These are phyloP conservation scores for Acacia acuminata DNA, from an alignment of 306 rosid genomes.

Conservation along the genomic window DNA sequence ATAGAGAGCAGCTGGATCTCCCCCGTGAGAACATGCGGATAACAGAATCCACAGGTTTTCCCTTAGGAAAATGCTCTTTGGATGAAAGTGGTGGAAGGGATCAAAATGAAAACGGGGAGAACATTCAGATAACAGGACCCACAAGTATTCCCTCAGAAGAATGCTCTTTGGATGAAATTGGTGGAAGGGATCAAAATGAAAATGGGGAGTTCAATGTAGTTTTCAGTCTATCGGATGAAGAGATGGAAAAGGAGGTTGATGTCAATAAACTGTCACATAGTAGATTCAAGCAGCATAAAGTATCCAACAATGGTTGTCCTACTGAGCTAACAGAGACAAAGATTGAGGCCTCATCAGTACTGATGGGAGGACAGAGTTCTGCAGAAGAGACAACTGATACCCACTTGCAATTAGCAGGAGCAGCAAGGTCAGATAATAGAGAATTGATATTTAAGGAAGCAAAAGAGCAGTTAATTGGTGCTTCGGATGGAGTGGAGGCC, in stretches of 20 bases:
- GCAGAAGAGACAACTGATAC: conserved; percentile 27
- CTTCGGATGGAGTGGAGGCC: conserved; percentile 29
- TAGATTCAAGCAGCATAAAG: conserved; percentile 40
- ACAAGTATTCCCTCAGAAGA: conserved; percentile 36
- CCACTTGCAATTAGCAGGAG: conserved; percentile 19
- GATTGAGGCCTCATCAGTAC: conserved; percentile 41
- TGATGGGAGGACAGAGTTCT: conserved; percentile 24
- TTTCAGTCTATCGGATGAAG: conserved; percentile 43
- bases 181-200: conserved; percentile 29
- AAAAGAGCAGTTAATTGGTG: conserved; percentile 23
- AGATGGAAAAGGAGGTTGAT: conserved; percentile 40
- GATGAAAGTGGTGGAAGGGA: conserved; percentile 29
- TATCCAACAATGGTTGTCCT: conserved; percentile 39
- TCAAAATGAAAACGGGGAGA: conserved; percentile 26
- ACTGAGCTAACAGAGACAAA: conserved; percentile 41
- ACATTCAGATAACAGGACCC: not conserved
- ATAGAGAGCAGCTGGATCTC: conserved; percentile 17
- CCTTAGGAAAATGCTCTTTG: conserved; percentile 30
- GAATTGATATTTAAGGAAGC: conserved; percentile 8
- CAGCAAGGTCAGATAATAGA: conserved; percentile 25
- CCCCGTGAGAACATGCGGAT: not conserved
- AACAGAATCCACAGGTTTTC: conserved; percentile 20
- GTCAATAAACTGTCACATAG: conserved; percentile 32
- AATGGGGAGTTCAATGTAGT: conserved; percentile 22
- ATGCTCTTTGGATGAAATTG: conserved; percentile 23